Evolutionary conservation across 2,329 filamentous ascomycete genomes (phyloP).

Genomic region (Aspergillus calidoustus): DNA sequence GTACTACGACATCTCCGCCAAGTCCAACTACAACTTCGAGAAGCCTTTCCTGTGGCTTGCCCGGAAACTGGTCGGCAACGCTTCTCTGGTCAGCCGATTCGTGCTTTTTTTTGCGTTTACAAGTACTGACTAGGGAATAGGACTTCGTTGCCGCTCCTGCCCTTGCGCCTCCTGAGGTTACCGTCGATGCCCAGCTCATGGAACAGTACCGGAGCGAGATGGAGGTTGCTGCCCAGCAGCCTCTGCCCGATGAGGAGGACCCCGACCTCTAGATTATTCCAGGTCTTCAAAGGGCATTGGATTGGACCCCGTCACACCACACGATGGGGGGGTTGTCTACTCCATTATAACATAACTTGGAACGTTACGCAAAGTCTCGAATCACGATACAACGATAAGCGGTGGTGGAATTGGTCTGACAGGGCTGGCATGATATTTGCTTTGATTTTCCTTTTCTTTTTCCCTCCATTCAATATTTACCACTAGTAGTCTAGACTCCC

Average conservation of each 20-base stretch:
- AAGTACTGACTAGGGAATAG: conserved; percentile 52
- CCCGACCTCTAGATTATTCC: conserved; percentile 56
- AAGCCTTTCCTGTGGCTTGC: conserved; percentile 99
- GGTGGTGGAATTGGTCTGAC: conserved; percentile 37
- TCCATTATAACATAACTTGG: conserved; percentile 21
- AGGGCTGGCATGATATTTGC: conserved; percentile 38
- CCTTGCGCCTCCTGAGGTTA: conserved; percentile 88
- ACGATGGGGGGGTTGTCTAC: conserved; percentile 14
- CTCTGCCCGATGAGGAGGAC: conserved; percentile 94
- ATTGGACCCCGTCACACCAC: conserved; percentile 11
- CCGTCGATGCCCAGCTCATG: conserved; percentile 83
- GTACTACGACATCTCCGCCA: conserved; percentile 99
- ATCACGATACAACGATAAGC: conserved; percentile 45
- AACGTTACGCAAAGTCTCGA: conserved; percentile 35
- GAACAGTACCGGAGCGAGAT: conserved; percentile 88
- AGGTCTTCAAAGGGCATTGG: conserved; percentile 18
- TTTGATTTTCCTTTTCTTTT: conserved; percentile 31
- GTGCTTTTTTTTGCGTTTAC: conserved; percentile 26
- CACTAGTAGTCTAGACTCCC: conserved; percentile 33
- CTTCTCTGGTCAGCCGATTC: conserved; percentile 69
- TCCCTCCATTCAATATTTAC: conserved; percentile 30
- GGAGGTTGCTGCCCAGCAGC: conserved; percentile 75
- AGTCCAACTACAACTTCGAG: conserved; percentile 99
- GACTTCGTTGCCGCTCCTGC: conserved; percentile 96
- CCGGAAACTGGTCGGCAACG: conserved; percentile 96